Conservation (phyloP, 148 eudicot species). For the Gaultheria prostrata region DNA sequence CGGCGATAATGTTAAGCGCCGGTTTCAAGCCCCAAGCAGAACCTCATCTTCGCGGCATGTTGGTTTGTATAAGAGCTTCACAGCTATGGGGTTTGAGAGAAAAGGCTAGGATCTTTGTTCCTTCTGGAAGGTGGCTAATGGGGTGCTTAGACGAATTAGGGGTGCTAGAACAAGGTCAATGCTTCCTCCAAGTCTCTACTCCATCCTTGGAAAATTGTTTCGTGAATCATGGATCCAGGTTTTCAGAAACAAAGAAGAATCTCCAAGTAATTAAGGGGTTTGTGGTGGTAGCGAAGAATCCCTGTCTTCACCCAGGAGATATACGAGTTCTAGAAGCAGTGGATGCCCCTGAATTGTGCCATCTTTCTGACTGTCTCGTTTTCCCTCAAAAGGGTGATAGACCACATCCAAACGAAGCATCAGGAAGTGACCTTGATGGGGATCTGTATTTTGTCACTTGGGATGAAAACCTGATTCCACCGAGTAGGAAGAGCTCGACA, state of each 20-base stretch:
- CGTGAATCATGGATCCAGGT: slow-evolving; percentile 60
- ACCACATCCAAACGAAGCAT: slow-evolving; percentile 88
- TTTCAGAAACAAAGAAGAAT: slow-evolving; percentile 44
- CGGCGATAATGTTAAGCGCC: slow-evolving; percentile 85
- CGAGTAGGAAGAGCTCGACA: slow-evolving; percentile 67
- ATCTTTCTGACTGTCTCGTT: slow-evolving; percentile 75
- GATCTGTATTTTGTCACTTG: slow-evolving; percentile 89
- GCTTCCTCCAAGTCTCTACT: slow-evolving; percentile 72
- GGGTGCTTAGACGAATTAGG: slow-evolving; percentile 86
- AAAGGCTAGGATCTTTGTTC: slow-evolving; percentile 77
- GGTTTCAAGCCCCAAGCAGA: slow-evolving; percentile 80
- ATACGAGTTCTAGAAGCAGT: slow-evolving; percentile 79
- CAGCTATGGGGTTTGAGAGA: slow-evolving; percentile 76
- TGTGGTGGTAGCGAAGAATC: slow-evolving; percentile 78
- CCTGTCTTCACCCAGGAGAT: slow-evolving; percentile 97
- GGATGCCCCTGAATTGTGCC: slow-evolving; percentile 58
- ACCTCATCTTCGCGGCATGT: slow-evolving; percentile 83
- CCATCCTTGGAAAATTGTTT: slow-evolving; percentile 71
- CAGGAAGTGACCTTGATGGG: slow-evolving; percentile 96
- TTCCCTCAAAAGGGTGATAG: slow-evolving; percentile 92
- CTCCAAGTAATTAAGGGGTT: slow-evolving; percentile 52
- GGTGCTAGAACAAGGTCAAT: slow-evolving; percentile 78
- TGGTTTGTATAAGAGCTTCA: slow-evolving; percentile 69
- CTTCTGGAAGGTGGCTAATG: slow-evolving; percentile 79
- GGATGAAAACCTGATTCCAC: slow-evolving; percentile 81